These are phyloP conservation scores for Monilinia laxa DNA, from an alignment of 2,329 filamentous ascomycete genomes.

Conservation along the genomic window DNA sequence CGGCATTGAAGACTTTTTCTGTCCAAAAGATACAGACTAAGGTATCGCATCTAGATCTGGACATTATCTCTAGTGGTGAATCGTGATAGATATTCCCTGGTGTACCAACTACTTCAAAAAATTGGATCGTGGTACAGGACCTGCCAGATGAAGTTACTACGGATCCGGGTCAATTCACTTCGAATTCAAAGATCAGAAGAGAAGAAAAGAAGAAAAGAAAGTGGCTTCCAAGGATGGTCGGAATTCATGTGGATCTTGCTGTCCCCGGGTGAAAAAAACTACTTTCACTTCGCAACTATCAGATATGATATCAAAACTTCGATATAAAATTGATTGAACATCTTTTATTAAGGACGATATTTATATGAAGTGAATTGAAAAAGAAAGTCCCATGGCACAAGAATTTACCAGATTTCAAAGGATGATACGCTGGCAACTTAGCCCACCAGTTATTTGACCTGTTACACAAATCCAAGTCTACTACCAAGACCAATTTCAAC, in stretches of 20 bases:
- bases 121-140: not conserved
- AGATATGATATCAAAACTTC: slow-evolving; percentile 8
- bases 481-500: slow-evolving; percentile 1
- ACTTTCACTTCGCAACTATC: not conserved
- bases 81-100: not conserved
- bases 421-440: slow-evolving; percentile 8
- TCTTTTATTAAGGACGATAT: not conserved
- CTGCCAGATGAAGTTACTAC: not conserved
- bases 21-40: not conserved
- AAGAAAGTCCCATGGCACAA: not conserved
- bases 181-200: not conserved
- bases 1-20: not conserved
- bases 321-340: not conserved
- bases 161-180: not conserved
- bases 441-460: not conserved
- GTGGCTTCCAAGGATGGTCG: not conserved
- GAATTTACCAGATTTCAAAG: not conserved
- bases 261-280: slow-evolving; percentile 8
- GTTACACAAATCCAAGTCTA: not conserved
- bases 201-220: not conserved
- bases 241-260: not conserved
- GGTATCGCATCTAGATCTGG: not conserved
- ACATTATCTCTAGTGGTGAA: not conserved
- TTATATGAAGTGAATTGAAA: not conserved
- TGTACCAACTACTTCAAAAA: not conserved